Base-by-base conservation (phyloP, 2,329 filamentous ascomycete species). In the Zasmidium angulare region DNA sequence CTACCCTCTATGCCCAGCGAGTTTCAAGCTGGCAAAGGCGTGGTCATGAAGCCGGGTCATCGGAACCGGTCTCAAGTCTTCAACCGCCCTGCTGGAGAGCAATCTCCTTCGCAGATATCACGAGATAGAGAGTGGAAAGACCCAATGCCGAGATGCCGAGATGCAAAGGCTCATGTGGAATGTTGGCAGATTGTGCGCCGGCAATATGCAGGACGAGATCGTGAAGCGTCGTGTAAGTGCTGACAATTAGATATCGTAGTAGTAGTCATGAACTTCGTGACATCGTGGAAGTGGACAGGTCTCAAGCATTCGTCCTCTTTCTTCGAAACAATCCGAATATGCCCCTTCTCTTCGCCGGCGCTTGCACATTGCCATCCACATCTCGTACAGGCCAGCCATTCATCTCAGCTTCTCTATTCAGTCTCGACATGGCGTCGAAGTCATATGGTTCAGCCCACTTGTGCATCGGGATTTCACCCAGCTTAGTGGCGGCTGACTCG, bases 401-500 rank as follows among this genome's bases (percentile, higher is more conserved):
- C 36, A 47, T 59, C 50, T 63, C 53, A n/a, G 76, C 76, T 61
- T 78, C 73, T 3, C 66, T 65, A 56, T 81, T 80, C 64, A 75
- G 62, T 21, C 74, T 66, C 48, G 74, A 76, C 55, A 77, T 77
- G 31, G 72, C 73, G 31, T 76, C 75, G 50, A 74, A 76, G 55
- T 81, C 75, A 56, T 71, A 79, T 4, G 78, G 77, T 55, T 60
- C 69, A 0, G 72, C 69, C 79, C 79, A 80, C 50, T 74, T 73
- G 40, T 75, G 71, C 67, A 78, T 68, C 3, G 79, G 78, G 4
- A 81, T 80, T 63, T 81, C 79, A 47, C 79, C 79, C 9, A 81
- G 69, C 66, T 79, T 79, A 2, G 79, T 81, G 66, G 76, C 77
- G 20, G 75, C 75, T 11, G 76, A 77, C 3, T 76, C 74, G 56